These are phyloP conservation scores for Actinomortierella ambigua DNA, from an alignment of 371 early-diverging fungal genomes.

Conservation along the genomic window DNA sequence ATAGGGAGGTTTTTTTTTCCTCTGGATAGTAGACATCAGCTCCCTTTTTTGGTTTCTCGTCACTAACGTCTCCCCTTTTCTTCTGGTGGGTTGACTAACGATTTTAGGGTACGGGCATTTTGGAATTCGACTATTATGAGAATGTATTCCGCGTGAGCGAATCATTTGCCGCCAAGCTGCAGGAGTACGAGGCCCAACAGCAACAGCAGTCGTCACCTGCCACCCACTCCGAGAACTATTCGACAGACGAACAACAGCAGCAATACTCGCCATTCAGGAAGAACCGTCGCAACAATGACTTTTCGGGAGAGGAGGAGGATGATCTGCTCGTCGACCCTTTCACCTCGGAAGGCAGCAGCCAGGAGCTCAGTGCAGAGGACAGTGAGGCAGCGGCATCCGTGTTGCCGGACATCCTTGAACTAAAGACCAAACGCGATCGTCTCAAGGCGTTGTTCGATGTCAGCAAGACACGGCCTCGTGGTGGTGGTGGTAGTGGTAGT, in stretches of 20 bases:
- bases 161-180: not conserved
- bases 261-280: too few relatives aligned
- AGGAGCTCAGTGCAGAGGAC: not conserved
- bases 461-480: conserved; percentile 8
- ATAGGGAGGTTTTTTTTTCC: too few relatives aligned
- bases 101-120: too few relatives aligned
- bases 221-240: too few relatives aligned
- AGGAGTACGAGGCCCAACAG: not conserved
- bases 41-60: too few relatives aligned
- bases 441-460: conserved; percentile 31
- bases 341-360: conserved; percentile 24
- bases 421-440: conserved; percentile 42
- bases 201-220: too few relatives aligned
- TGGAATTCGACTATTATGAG: not conserved
- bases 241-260: too few relatives aligned
- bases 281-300: conserved; percentile 14
- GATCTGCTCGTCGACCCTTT: not conserved
- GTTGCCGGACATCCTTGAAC: conserved; percentile 32
- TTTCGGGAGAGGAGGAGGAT: conserved; percentile 26
- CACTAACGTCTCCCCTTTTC: too few relatives aligned
- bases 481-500: conserved; percentile 17
- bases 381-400: conserved; percentile 6
- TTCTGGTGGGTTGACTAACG: too few relatives aligned
- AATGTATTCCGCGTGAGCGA: not conserved
- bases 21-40: too few relatives aligned